Percentiles rank a stretch among this genome's conserved stretches.
Conservation (phyloP, 116 monocot species). For the Iris pallida region DNA sequence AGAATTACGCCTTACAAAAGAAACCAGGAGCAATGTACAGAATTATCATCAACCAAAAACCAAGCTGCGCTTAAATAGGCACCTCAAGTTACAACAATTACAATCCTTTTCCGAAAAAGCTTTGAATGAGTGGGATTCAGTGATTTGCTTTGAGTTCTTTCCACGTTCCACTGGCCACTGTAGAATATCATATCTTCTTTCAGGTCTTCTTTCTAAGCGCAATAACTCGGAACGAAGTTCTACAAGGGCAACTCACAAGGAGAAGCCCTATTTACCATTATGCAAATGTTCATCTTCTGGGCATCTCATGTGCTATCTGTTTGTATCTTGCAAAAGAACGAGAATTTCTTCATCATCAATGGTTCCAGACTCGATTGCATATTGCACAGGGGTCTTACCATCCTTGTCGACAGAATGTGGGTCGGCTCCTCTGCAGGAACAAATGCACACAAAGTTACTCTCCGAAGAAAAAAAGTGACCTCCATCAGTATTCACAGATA, state of each 20-base stretch:
- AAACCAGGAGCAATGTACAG: neutral
- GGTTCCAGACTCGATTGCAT: slow-evolving; percentile 19
- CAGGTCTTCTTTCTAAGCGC: neutral
- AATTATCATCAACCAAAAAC: neutral
- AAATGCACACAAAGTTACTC: neutral
- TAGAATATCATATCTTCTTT: too few species aligned
- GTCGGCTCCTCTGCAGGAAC: slow-evolving; percentile 21
- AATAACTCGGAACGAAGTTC: neutral
- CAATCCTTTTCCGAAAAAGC: neutral
- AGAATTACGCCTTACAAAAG: neutral
- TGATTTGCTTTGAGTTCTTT: neutral
- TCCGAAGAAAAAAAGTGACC: too few species aligned
- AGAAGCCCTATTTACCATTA: too few species aligned
- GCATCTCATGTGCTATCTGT: slow-evolving; percentile 10
- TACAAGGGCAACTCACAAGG: neutral
- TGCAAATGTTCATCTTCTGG: neutral
- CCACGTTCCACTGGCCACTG: neutral
- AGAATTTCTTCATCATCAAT: slow-evolving; percentile 21
- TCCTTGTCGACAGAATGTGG: slow-evolving; percentile 11
- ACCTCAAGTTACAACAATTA: neutral
- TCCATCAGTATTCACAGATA: too few species aligned
- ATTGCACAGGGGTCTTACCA: slow-evolving; percentile 22
- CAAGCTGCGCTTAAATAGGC: slow-evolving; percentile 1
- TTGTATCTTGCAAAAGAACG: slow-evolving; percentile 19
- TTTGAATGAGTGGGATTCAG: neutral